Base-by-base conservation (phyloP, 2,329 filamentous ascomycete species). In the Phaeoacremonium minimum region DNA sequence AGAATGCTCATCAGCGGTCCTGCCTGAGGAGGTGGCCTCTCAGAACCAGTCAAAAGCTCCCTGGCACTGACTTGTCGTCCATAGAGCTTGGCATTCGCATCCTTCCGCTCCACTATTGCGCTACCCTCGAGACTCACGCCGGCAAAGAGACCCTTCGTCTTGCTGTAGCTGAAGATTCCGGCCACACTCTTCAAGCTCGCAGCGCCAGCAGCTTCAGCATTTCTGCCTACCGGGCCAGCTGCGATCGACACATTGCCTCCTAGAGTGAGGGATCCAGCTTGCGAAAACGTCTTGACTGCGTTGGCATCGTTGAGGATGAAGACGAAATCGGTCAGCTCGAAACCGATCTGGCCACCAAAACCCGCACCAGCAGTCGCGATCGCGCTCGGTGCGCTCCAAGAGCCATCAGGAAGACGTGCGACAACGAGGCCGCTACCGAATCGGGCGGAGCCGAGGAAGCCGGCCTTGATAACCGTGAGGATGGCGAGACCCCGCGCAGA, bases 11-110 rank as follows among this genome's bases (percentile, higher is more conserved):
- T 85, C 34, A 98, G 76, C 11, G 91, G 86, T 30, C 86, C 85
- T 3, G 93, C 87, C 40, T 87, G 83, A 0, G 85, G 79, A 2
- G 93, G 91, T 1, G 89, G 79, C 29, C 80, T 75, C 28, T 97
- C 77, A 20, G 75, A 73, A 20, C 93, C 93, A 38, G 77, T 79
- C 26, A 98, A 77, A 30, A 98, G 77, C 57, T 95, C 85, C 44
- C 74, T 70, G 12, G 93, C 93, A 7, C 87, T 89, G 60, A 87
- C 77, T 43, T 85, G 80, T 40, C 83, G 79, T 44, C 87, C 87
- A 61, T 98, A 98, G 43, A 98, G 76, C 66, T 95, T 95, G 66
- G 95, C 86, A 57, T 98, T 98, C 50, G 93, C 93, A 63, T 98
- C 93, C 65, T 89, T 85, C 46, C 93, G 80, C 67, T 98, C 93